phyloP scores from a whole-genome alignment of 352 stramenopile species.

The Thalassiosira sp. region DNA sequence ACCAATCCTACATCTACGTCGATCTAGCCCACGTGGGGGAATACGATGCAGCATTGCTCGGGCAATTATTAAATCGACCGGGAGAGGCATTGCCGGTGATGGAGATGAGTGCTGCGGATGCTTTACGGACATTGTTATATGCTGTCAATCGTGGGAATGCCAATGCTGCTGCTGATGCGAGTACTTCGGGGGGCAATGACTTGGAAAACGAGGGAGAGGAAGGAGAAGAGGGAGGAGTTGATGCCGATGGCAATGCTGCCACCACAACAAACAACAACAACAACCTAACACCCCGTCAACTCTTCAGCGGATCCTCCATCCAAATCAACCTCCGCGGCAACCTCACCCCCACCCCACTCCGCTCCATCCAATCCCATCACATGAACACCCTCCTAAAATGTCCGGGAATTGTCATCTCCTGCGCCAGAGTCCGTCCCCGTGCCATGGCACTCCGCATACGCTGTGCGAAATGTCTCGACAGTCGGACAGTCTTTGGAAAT shows the following conservation, averaged over 20 bases:
- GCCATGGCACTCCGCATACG: conserved; percentile 89
- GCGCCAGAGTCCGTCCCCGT: conserved; percentile 90
- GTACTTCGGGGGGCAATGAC: background rate
- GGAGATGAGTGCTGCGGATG: conserved; percentile 67
- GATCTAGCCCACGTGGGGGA: conserved; percentile 80
- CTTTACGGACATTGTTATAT: conserved; percentile 69
- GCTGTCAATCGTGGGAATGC: conserved; percentile 6
- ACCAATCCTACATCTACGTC: conserved; percentile 64
- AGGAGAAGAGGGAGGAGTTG: conserved; percentile 6
- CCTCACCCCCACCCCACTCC: conserved; percentile 62
- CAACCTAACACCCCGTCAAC: conserved; percentile 33
- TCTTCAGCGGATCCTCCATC: conserved; percentile 53
- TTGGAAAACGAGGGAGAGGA: conserved; percentile 12
- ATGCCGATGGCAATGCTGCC: background rate
- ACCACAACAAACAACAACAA: background rate
- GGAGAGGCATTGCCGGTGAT: conserved; percentile 60
- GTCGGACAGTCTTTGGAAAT: conserved; percentile 61
- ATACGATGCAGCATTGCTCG: conserved; percentile 78
- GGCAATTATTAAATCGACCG: conserved; percentile 64
- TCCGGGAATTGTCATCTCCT: conserved; percentile 96
- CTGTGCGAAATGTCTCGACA: conserved; percentile 84
- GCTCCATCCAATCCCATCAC: conserved; percentile 76
- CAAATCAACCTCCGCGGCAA: conserved; percentile 78
- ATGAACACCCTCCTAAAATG: conserved; percentile 79
- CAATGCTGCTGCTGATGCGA: background rate